A percentile compares a stretch with the other conserved stretches of the same genome.
These are phyloP conservation scores for Apophysomyces variabilis DNA, from an alignment of 371 early-diverging fungal genomes.

Conservation along the genomic window DNA sequence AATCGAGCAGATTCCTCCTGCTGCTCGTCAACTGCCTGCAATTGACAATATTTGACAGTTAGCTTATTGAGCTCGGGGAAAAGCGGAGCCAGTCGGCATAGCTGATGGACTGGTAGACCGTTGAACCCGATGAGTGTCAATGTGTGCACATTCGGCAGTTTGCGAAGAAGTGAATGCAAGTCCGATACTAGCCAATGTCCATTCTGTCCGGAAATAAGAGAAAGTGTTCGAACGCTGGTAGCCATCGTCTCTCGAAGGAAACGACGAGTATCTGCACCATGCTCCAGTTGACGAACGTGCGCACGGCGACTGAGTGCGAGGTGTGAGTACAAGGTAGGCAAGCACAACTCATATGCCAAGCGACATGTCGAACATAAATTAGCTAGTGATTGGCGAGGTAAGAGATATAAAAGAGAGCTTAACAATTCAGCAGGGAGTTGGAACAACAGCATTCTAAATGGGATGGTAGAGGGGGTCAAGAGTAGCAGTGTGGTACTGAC, in stretches of 20 bases:
- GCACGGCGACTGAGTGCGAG: constrained; percentile 29
- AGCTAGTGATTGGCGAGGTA: constrained; percentile 28
- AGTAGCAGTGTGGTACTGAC: constrained; percentile 17
- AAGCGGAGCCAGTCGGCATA: constrained; percentile 24
- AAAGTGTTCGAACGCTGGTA: constrained; percentile 22
- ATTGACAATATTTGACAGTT: neutral
- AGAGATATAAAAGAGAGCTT: constrained; percentile 17
- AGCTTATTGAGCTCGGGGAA: constrained; percentile 2
- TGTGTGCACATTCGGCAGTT: constrained; percentile 17
- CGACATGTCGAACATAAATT: constrained; percentile 31
- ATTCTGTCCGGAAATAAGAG: constrained; percentile 31
- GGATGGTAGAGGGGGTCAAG: neutral
- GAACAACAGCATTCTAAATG: constrained; percentile 21
- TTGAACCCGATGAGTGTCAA: constrained; percentile 35
- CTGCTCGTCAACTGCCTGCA: neutral
- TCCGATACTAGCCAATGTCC: constrained; percentile 32
- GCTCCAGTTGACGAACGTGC: constrained; percentile 32
- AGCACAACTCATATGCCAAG: constrained; percentile 23
- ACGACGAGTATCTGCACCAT: constrained; percentile 17
- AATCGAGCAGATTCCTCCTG: neutral
- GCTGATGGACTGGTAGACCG: constrained; percentile 40
- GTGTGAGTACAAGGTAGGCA: constrained; percentile 38
- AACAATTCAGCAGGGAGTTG: constrained; percentile 35
- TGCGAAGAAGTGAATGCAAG: constrained; percentile 26
- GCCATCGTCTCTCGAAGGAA: constrained; percentile 24